Evolutionary conservation across 1,284 basidiomycete genomes (phyloP).

Genomic region (Meripilus lineatus): DNA sequence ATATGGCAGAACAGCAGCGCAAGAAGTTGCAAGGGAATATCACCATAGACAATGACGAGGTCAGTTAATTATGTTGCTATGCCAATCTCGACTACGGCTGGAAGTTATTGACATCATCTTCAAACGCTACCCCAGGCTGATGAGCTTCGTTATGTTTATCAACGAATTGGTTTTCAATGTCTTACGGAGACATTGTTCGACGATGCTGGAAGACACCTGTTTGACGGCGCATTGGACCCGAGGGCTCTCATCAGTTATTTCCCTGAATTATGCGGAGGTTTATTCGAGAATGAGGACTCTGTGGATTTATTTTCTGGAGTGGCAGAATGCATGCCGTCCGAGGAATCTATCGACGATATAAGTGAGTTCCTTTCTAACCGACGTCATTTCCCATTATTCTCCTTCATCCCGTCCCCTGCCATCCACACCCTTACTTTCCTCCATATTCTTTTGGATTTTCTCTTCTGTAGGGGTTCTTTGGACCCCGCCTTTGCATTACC

Average conservation of each 20-base stretch:
- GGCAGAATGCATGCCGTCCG: slow-evolving; percentile 55
- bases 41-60: slow-evolving; percentile 48
- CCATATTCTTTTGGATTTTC: slow-evolving; percentile 18
- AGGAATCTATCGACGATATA: slow-evolving; percentile 65
- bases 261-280: slow-evolving; percentile 57
- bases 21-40: slow-evolving; percentile 49
- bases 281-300: slow-evolving; percentile 44
- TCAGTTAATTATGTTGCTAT: slow-evolving; percentile 20
- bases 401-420: slow-evolving; percentile 5
- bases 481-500: not conserved
- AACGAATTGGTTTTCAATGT: slow-evolving; percentile 71
- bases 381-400: slow-evolving; percentile 12
- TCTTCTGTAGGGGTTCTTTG: slow-evolving; percentile 5
- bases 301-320: slow-evolving; percentile 66
- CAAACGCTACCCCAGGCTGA: slow-evolving; percentile 39
- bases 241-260: slow-evolving; percentile 73
- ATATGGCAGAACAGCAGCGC: slow-evolving; percentile 55
- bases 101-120: not conserved
- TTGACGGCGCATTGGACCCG: slow-evolving; percentile 70
- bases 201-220: slow-evolving; percentile 70
- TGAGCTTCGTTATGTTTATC: slow-evolving; percentile 71
- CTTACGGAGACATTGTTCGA: slow-evolving; percentile 71
- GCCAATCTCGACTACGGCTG: not conserved
- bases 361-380: slow-evolving; percentile 51
- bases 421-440: not conserved